A percentile compares a stretch with the other conserved stretches of the same genome.
Evolutionary conservation across 768 basidiomycete species (phyloP).

Genomic region (Gautieria morchelliformis): DNA sequence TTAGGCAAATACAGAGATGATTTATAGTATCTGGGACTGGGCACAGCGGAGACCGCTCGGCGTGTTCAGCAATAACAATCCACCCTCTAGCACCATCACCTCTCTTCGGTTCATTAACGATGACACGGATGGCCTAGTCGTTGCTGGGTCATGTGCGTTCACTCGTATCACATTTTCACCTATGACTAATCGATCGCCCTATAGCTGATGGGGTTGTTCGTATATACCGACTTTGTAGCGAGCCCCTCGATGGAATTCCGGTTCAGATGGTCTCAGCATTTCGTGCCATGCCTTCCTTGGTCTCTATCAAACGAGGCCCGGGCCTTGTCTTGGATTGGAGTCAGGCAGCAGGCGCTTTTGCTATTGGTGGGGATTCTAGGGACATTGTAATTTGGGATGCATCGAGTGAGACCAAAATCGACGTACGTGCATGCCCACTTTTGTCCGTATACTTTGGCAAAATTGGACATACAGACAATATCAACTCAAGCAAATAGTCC

Average conservation of each 20-base stretch:
- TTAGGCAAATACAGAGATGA: not conserved
- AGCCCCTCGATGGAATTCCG: slow-evolving; percentile 57
- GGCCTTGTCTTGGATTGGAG: slow-evolving; percentile 93
- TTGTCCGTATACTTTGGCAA: not conserved
- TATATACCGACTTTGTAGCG: slow-evolving; percentile 79
- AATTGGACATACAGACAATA: slow-evolving; percentile 52
- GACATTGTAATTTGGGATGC: slow-evolving; percentile 94
- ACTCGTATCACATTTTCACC: not conserved
- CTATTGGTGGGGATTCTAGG: slow-evolving; percentile 88
- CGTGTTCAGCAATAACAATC: slow-evolving; percentile 85
- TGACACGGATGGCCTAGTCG: slow-evolving; percentile 82
- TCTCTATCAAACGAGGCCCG: slow-evolving; percentile 51
- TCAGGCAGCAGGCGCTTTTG: slow-evolving; percentile 71
- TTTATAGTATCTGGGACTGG: slow-evolving; percentile 83
- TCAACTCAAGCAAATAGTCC: slow-evolving; percentile 86
- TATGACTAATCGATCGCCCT: not conserved
- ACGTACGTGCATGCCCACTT: slow-evolving; percentile 37
- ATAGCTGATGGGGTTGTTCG: slow-evolving; percentile 88
- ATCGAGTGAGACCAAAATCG: slow-evolving; percentile 67
- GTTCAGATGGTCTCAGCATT: slow-evolving; percentile 92
- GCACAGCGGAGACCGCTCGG: slow-evolving; percentile 66
- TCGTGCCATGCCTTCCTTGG: slow-evolving; percentile 55
- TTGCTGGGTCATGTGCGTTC: slow-evolving; percentile 73
- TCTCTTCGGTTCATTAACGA: slow-evolving; percentile 91
- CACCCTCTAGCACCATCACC: slow-evolving; percentile 73